Base-by-base conservation (phyloP, 768 basidiomycete species). In the Agrocybe chaxingu region DNA sequence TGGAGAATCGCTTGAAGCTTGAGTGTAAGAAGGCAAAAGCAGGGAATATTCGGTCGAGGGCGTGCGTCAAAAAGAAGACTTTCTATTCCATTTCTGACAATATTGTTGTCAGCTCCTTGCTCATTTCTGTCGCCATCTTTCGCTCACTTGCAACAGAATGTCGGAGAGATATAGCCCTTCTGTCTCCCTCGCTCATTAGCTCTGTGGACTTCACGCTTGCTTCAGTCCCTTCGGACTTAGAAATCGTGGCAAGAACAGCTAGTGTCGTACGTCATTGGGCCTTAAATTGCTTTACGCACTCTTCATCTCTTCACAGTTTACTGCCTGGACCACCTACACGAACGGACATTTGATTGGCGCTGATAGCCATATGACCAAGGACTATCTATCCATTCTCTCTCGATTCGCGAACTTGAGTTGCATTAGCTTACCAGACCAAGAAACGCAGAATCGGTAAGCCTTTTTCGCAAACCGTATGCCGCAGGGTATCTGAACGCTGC, bases 321-420 rank as follows among this genome's bases (percentile, higher is more conserved):
- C 87, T 3, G 87, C 92, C 1, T 98, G 92, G 87, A 87, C 88
- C 13, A 94, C 93, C 11, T 97, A 85, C 57, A 92, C 94, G 16
- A 87, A 95, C 57, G 92, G 92, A 0, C 84, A 84, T 47, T 72
- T 89, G 36, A 83, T 95, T 54, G 90, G 89, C 24, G 81, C 85
- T 9, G 93, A 96, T 61, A 79, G 79, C 48, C 68, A 62, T 30
- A 70, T 91, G 43, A 89, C 90, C 0, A 71, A 73, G 24, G 77
- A 84, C 50, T 96, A 96, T 66, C 68, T 91, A 31, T 74, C 77
- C 7, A 78, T 82, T 30, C 76, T 96, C 34, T 68, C 66, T 8
- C 79, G 74, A 52, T 92, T 96, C 62, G 72, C 87, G 7, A 63
- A 64, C 9, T 74, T 89, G 57, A 84, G 88, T 51, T 75, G 70